A percentile compares a stretch with the other conserved stretches of the same genome.
Conservation (phyloP, 179 eudicot genomes). For the Amaranthus tricolor region DNA sequence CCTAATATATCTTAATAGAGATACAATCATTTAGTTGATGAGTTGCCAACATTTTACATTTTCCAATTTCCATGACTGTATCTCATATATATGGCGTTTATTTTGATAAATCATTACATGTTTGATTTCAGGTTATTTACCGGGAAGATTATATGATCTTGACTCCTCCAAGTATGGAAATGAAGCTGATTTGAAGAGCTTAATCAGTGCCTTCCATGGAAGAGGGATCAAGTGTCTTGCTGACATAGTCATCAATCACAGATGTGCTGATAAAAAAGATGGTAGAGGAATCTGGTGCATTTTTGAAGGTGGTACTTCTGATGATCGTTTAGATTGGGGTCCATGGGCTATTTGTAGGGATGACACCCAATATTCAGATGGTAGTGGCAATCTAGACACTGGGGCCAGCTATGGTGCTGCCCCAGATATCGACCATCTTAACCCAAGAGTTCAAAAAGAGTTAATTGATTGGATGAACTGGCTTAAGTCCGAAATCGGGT, state of each 20-base stretch:
- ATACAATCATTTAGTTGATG: too few species aligned
- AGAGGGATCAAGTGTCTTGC: constrained; percentile 58
- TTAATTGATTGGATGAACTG: constrained; percentile 75
- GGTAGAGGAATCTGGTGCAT: constrained; percentile 52
- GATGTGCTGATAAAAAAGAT: constrained; percentile 33
- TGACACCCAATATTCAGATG: constrained; percentile 21
- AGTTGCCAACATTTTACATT: too few species aligned
- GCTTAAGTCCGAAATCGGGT: constrained; percentile 30
- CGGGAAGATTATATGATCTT: constrained; percentile 72
- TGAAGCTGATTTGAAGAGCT: constrained; percentile 32
- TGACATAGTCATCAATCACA: constrained; percentile 75
- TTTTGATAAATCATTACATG: not conserved
- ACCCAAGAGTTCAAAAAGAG: constrained; percentile 52
- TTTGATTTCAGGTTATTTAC: constrained; percentile 53
- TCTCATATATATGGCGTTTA: too few species aligned
- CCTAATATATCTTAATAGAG: too few species aligned
- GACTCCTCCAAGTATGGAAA: constrained; percentile 58
- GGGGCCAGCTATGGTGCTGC: constrained; percentile 27
- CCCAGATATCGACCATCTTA: constrained; percentile 25
- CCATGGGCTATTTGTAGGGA: constrained; percentile 31
- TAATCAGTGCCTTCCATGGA: constrained; percentile 44
- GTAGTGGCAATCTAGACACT: constrained; percentile 23
- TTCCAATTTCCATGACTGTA: too few species aligned
- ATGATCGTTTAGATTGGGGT: constrained; percentile 26
- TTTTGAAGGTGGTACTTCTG: constrained; percentile 25